A percentile compares a stretch with the other conserved stretches of the same genome.
Conservation (phyloP, 2,329 filamentous ascomycete genomes). For the Kalaharituber pfeilii region DNA sequence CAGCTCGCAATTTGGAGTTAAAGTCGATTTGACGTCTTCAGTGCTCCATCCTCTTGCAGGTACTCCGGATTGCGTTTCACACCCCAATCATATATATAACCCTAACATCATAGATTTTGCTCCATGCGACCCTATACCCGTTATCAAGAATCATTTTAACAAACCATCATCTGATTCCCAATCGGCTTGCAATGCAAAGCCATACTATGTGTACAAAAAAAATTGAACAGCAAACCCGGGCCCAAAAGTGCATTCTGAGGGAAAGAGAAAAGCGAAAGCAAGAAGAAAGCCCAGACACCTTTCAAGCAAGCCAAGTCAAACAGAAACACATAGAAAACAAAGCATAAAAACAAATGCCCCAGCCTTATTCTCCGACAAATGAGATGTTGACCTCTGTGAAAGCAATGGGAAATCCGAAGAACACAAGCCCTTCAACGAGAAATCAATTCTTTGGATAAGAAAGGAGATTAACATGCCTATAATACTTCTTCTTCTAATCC, state of each 20-base stretch:
- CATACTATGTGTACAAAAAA: not conserved
- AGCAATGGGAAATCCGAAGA: not conserved
- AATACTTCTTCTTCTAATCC: not conserved
- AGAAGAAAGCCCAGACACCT: constrained; percentile 1
- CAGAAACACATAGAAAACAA: not conserved
- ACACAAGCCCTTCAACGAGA: not conserved
- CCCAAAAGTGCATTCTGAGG: not conserved
- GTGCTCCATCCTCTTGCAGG: no score
- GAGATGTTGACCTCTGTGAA: not conserved
- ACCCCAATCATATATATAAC: no score
- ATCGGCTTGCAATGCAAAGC: not conserved
- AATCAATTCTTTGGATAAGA: not conserved
- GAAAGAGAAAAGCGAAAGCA: not conserved
- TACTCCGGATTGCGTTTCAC: no score
- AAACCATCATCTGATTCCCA: no score
- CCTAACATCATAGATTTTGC: no score
- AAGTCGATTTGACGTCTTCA: no score
- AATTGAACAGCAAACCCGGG: not conserved
- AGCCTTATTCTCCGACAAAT: not conserved
- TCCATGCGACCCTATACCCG: no score
- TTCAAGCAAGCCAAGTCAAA: not conserved
- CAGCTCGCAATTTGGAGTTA: no score
- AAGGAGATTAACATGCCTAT: not conserved
- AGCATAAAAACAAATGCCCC: not conserved
- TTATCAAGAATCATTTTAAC: no score